Evolutionary conservation across 1,139 yeast species (phyloP).

Genomic region (Sugiyamaella xylanicola): DNA sequence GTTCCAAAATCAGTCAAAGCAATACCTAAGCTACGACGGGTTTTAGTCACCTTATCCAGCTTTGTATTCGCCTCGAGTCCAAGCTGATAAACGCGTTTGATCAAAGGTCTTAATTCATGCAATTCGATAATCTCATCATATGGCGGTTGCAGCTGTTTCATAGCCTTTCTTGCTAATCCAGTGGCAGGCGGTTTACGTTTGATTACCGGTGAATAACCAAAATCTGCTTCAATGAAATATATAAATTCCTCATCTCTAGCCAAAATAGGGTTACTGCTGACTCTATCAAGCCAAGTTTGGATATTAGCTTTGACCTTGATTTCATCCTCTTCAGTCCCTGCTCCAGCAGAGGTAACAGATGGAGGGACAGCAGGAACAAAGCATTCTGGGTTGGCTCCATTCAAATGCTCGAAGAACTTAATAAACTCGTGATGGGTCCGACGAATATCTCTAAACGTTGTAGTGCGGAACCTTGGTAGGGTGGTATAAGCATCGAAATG

Average conservation of each 20-base stretch:
- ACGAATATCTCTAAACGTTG: constrained; percentile 69
- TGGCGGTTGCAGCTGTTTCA: constrained; percentile 90
- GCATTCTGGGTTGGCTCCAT: constrained; percentile 83
- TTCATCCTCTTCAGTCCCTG: constrained; percentile 80
- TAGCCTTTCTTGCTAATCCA: constrained; percentile 82
- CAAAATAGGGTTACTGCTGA: constrained; percentile 72
- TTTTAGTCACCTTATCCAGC: constrained; percentile 57
- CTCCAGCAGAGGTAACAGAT: constrained; percentile 73
- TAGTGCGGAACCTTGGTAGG: constrained; percentile 75
- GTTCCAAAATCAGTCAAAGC: constrained; percentile 68
- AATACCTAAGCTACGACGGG: constrained; percentile 58
- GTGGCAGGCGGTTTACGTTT: constrained; percentile 62
- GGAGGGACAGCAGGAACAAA: constrained; percentile 89
- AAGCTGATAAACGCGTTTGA: constrained; percentile 71
- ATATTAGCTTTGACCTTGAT: constrained; percentile 58
- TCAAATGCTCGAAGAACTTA: constrained; percentile 74
- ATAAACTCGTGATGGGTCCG: constrained; percentile 79
- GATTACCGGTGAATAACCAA: constrained; percentile 55
- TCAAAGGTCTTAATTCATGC: constrained; percentile 81
- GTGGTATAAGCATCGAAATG: constrained; percentile 49
- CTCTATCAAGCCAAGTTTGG: constrained; percentile 86
- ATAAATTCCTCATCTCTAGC: constrained; percentile 87
- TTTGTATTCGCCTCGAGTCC: constrained; percentile 59
- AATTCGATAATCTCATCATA: constrained; percentile 81
- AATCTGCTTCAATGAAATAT: constrained; percentile 84